Base-by-base conservation (phyloP, 2,329 filamentous ascomycete genomes). In the Xylariaceae sp. region DNA sequence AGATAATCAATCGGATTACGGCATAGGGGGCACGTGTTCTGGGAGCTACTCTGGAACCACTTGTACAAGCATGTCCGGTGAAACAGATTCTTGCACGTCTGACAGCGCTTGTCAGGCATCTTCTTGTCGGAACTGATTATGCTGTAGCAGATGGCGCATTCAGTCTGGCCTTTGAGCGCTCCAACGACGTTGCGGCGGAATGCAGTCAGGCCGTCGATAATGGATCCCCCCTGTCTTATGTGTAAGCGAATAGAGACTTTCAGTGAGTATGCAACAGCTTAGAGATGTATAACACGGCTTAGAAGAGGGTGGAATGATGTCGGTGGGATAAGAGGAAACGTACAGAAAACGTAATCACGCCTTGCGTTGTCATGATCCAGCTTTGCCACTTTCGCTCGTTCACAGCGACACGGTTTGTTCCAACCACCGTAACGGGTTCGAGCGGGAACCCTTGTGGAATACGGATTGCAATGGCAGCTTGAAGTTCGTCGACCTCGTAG, bases 131-230 rank as follows among this genome's bases (percentile, higher is more conserved):
- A 81, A 15, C 88, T 88, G 49, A 98, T 88, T 59, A 98, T 89
- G 45, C 84, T 89, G 69, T 97, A 97, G 71, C 91, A 97, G 60
- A 97, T 97, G 9, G 93, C 89, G 60, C 93, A 98, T 64, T 98
- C 93, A 16, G 79, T 87, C 65, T 97, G 90, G 28, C 90, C 93
- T 68, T 95, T 93, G 51, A 98, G 75, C 3, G 88, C 87, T 1
- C 89, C 88, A 12, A 84, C 79, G 11, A 98, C 84, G 62, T 97
- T 97, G 49, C 84, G 80, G 49, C 87, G 81, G 73, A 95, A 97
- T 8, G 88, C 83, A 11, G 83, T 74, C 22, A 98, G 71, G 2
- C 90, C 93, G 53, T 97, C 91, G 40, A 90, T 85, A 43, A 98
- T 79, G 59, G 79, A 87, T 40, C 89, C 89, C 56, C 93, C 91